A percentile compares a stretch with the other conserved stretches of the same genome.
Evolutionary conservation across 495 filamentous ascomycete genomes (phyloP).

Genomic region (Xylaria bambusicola): DNA sequence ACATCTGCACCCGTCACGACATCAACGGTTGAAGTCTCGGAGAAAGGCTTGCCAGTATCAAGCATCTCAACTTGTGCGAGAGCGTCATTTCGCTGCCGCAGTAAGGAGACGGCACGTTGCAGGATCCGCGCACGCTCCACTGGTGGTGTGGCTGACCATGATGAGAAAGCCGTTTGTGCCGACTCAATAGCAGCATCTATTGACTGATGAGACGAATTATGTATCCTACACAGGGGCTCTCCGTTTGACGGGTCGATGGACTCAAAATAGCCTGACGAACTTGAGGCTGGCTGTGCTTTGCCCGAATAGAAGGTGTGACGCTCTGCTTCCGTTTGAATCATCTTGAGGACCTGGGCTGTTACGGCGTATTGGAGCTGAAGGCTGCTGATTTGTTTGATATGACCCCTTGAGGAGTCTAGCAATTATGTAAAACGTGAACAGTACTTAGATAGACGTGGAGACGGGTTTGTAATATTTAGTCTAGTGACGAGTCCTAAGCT

Average conservation of each 20-base stretch:
- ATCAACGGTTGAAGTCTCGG: constrained; percentile 75
- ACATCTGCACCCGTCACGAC: constrained; percentile 75
- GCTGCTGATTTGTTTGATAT: no score
- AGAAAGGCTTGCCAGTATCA: constrained; percentile 75
- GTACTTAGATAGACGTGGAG: no score
- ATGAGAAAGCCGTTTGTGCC: constrained; percentile 61
- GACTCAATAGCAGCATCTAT: constrained; percentile 66
- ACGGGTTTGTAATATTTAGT: no score
- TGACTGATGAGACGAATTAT: constrained; percentile 62
- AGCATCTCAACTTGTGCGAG: constrained; percentile 69
- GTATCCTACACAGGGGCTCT: constrained; percentile 62
- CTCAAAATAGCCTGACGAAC: constrained; percentile 59
- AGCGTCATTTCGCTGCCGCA: constrained; percentile 68
- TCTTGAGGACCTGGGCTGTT: constrained; percentile 25
- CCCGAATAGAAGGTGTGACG: constrained; percentile 72
- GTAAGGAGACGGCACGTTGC: constrained; percentile 63
- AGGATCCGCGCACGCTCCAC: constrained; percentile 69
- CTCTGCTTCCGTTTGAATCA: constrained; percentile 48
- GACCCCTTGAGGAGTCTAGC: no score
- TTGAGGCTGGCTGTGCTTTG: constrained; percentile 57
- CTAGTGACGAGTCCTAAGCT: no score
- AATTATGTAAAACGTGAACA: no score
- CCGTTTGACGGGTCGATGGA: constrained; percentile 69
- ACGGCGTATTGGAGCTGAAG: neutral
- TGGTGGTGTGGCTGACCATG: constrained; percentile 66